Conservation (phyloP, 1,139 yeast genomes). For the Kodamaea anthophila region DNA sequence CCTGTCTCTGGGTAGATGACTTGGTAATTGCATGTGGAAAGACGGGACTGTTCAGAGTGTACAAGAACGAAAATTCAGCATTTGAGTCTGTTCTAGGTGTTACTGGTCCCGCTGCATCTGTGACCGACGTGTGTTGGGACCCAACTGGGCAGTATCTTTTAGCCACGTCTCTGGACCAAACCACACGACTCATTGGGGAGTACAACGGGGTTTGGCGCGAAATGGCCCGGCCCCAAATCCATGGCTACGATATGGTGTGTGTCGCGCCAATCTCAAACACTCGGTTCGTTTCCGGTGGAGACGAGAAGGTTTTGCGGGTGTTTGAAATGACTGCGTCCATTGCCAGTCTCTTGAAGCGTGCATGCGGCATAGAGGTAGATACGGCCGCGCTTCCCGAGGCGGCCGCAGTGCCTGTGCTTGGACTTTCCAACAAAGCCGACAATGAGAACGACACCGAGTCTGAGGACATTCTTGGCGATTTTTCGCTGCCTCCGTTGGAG, state of each 20-base stretch:
- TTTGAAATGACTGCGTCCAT: constrained; percentile 87
- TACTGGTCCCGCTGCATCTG: constrained; percentile 71
- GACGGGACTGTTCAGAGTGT: constrained; percentile 87
- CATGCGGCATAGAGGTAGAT: constrained; percentile 39
- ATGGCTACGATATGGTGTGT: constrained; percentile 94
- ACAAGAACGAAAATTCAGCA: constrained; percentile 34
- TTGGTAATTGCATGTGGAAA: constrained; percentile 73
- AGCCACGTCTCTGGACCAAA: constrained; percentile 83
- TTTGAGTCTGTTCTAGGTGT: constrained; percentile 56
- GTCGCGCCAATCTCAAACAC: constrained; percentile 56
- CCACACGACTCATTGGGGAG: constrained; percentile 75
- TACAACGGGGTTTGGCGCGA: constrained; percentile 73
- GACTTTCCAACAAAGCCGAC: constrained; percentile 88
- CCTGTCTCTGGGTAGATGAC: constrained; percentile 65
- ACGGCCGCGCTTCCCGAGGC: constrained; percentile 54
- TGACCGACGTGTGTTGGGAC: constrained; percentile 82
- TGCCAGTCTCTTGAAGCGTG: constrained; percentile 50
- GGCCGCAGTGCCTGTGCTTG: constrained; percentile 89
- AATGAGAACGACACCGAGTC: constrained; percentile 30
- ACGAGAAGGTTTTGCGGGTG: constrained; percentile 85
- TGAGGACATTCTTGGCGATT: constrained; percentile 37
- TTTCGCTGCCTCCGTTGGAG: constrained; percentile 71
- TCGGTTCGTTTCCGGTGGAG: constrained; percentile 88
- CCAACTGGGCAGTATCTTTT: constrained; percentile 59
- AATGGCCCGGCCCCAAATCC: constrained; percentile 94